Base-by-base conservation (phyloP, 129 eudicot species). In the Pittosporum tobira region DNA sequence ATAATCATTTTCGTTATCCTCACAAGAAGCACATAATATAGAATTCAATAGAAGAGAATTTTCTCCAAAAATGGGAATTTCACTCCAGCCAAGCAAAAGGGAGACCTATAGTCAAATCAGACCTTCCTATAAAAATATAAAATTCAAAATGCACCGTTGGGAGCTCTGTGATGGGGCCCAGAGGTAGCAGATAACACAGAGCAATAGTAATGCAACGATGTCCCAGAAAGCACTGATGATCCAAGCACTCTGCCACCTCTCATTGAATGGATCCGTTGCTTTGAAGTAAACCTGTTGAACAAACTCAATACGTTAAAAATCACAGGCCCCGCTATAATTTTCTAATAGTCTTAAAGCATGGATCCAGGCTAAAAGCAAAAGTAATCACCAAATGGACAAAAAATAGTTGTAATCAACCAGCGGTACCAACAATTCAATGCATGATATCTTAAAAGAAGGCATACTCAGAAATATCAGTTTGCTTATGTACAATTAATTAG, bases 141-240 rank as follows among this genome's bases (percentile, higher is more conserved):
- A 48, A 65, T 57, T 29, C 44, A 6, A 29, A 48, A 67, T 48
- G 27, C 77, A 93, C 99, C 99, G 72, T 64, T 93, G 96, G 56
- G 91, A 84, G 60, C 73, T 87, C 50, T 84, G 99, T 52, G 99
- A 93, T 70, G 99, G 99, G 69, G 96, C 91, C 99, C 99, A 93
- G 49, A 93, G 84, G 75, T 81, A 93, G 81, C 99, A 93, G 68
- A 93, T 87, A 60, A 87, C 90, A 59, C 80, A 87, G 28, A 93
- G 91, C 65, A 93, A 54, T 55, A 84, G 82, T 58, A 87, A 79
- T 51, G 99, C 88, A 65, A 93, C 84, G 73, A 93, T 79, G 81
- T 93, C 99, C 99, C 99, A 93, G 66, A 93, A 93, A 68, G 96
- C 94, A 60, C 93, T 84, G 74, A 93, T 87, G 51, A 87, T 79